Percentiles rank a stretch among this genome's conserved stretches.
Evolutionary conservation across 306 rosid species (phyloP).

Genomic region (Lathyrus aphaca): DNA sequence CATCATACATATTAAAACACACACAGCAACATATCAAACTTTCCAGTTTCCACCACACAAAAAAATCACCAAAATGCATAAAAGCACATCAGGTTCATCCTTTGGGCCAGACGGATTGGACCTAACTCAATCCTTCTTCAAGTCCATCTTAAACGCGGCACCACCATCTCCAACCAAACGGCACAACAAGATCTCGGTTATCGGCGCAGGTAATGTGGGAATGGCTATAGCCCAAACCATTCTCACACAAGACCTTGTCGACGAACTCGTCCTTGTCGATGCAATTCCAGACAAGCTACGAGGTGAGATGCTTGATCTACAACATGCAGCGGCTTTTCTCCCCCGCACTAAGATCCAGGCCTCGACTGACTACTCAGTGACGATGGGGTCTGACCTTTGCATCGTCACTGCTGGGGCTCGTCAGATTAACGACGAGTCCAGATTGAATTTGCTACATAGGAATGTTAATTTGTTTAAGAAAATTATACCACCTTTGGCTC

Average conservation of each 20-base stretch:
- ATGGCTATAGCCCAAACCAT: constrained; percentile 99
- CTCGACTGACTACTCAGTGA: constrained; percentile 71
- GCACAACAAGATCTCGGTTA: constrained; percentile 69
- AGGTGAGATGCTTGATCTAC: constrained; percentile 94
- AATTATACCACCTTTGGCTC: constrained; percentile 73
- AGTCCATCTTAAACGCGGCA: constrained; percentile 52
- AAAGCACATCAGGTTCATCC: constrained; percentile 55
- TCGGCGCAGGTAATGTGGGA: constrained; percentile 93
- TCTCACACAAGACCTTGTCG: constrained; percentile 78
- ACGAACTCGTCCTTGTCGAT: constrained; percentile 81
- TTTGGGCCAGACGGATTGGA: constrained; percentile 83
- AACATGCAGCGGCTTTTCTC: constrained; percentile 92
- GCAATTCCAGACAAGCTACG: constrained; percentile 75
- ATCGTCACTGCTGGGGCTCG: constrained; percentile 91
- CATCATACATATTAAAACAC: not conserved
- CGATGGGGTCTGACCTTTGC: constrained; percentile 80
- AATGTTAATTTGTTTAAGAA: constrained; percentile 67
- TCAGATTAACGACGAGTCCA: constrained; percentile 71
- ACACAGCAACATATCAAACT: not conserved
- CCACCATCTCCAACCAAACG: constrained; percentile 66
- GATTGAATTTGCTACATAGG: constrained; percentile 75
- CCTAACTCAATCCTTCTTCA: constrained; percentile 70
- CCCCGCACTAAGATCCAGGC: constrained; percentile 86
- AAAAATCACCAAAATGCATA: constrained; percentile 52
- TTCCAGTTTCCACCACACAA: not conserved